Evolutionary conservation across 495 filamentous ascomycete genomes (phyloP).

Genomic region (Xylona heveae): DNA sequence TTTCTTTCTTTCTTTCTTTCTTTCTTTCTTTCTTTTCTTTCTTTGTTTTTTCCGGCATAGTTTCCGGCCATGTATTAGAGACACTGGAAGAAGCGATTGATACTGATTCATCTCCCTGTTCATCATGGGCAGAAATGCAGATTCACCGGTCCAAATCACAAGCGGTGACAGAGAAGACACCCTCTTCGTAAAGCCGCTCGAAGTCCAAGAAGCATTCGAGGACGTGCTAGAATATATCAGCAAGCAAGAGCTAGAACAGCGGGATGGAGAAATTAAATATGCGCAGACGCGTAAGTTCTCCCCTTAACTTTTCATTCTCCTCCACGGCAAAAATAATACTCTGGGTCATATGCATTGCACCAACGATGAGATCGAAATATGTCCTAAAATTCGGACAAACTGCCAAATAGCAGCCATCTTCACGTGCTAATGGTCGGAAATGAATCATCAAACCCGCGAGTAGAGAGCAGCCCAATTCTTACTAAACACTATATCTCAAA

Average conservation of each 20-base stretch:
- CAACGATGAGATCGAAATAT: no score
- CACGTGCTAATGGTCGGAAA: background rate
- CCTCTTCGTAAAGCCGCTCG: conserved; percentile 32
- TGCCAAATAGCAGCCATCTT: no score
- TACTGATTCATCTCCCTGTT: background rate
- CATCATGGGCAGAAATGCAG: conserved; percentile 29
- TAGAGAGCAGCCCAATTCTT: background rate
- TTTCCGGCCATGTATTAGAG: no score
- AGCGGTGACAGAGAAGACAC: conserved; percentile 14
- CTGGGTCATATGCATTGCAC: no score
- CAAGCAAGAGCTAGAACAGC: conserved; percentile 13
- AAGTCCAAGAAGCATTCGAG: conserved; percentile 26
- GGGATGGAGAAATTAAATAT: conserved; percentile 20
- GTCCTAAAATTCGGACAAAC: no score
- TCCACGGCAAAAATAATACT: no score
- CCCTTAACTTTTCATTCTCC: no score
- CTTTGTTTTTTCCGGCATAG: no score
- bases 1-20: no score
- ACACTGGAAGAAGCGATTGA: no score
- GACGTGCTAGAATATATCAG: conserved; percentile 25
- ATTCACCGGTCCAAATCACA: conserved; percentile 35
- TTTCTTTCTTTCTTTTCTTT: no score
- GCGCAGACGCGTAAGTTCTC: conserved; percentile 31
- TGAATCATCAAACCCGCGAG: background rate
- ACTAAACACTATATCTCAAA: conserved; percentile 1